These are phyloP conservation scores for Daldinia bambusicola DNA, from an alignment of 495 filamentous ascomycete genomes.

Conservation along the genomic window DNA sequence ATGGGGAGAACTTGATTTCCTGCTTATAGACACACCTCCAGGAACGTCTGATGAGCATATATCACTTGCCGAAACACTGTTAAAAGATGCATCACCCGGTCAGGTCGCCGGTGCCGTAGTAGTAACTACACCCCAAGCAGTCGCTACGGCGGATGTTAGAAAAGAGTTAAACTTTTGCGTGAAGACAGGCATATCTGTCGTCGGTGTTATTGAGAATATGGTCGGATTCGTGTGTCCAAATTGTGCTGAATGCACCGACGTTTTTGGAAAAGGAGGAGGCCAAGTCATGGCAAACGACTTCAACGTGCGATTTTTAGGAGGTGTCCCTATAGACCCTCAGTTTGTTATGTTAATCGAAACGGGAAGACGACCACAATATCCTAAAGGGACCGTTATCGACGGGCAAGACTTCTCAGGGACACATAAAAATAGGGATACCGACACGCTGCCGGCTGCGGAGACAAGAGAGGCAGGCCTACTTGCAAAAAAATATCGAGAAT, in stretches of 20 bases:
- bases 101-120: slow-evolving; percentile 84
- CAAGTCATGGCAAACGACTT: slow-evolving; percentile 90
- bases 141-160: slow-evolving; percentile 90
- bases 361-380: slow-evolving; percentile 61
- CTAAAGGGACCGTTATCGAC: slow-evolving; percentile 60
- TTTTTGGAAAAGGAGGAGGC: slow-evolving; percentile 91
- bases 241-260: slow-evolving; percentile 90
- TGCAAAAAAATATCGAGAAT: slow-evolving; percentile 81
- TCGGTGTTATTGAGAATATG: slow-evolving; percentile 98
- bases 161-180: slow-evolving; percentile 97
- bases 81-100: slow-evolving; percentile 68
- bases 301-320: slow-evolving; percentile 82
- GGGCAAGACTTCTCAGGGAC: slow-evolving; percentile 56
- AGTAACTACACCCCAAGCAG: slow-evolving; percentile 95
- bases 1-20: slow-evolving; percentile 89
- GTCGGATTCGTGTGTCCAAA: slow-evolving; percentile 94
- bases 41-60: slow-evolving; percentile 99
- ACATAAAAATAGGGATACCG: slow-evolving; percentile 33
- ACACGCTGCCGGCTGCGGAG: slow-evolving; percentile 42
- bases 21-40: slow-evolving; percentile 95
- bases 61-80: slow-evolving; percentile 84
- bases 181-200: slow-evolving; percentile 81
- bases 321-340: slow-evolving; percentile 86
- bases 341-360: slow-evolving; percentile 66
- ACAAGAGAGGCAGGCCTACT: slow-evolving; percentile 65